These are phyloP conservation scores for Aureobasidium subglaciale DNA, from an alignment of 2,329 filamentous ascomycete species.

Conservation along the genomic window DNA sequence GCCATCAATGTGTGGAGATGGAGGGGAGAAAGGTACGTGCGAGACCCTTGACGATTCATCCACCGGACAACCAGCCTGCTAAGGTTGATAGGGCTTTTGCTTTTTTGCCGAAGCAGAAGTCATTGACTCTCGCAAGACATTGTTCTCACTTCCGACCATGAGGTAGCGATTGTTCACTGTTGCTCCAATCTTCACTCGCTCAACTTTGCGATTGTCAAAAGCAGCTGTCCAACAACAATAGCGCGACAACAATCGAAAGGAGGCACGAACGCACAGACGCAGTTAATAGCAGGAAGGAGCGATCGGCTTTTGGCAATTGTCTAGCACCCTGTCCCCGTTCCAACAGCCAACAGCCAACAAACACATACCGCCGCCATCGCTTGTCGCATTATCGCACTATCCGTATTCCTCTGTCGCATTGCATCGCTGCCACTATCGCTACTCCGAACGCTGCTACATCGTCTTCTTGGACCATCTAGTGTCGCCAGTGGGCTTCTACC, in stretches of 20 bases:
- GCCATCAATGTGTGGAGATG: background rate
- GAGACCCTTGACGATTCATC: conserved; percentile 10
- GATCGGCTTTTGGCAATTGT: background rate
- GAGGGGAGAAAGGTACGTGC: background rate
- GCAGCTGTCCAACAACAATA: conserved; percentile 4
- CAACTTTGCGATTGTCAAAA: background rate
- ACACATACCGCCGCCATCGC: conserved; percentile 1
- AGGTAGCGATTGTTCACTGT: background rate
- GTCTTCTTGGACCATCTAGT: background rate
- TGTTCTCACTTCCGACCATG: background rate
- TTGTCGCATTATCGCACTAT: background rate
- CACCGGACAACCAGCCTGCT: conserved; percentile 2
- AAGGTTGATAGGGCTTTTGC: background rate
- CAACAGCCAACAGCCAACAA: conserved; percentile 15
- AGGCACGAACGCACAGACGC: background rate
- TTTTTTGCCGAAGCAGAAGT: background rate
- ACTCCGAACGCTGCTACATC: background rate
- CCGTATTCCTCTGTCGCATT: background rate
- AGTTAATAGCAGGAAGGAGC: background rate
- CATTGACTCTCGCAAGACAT: background rate
- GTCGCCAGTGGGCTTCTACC: background rate
- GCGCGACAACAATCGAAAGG: background rate
- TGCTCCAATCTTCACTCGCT: background rate
- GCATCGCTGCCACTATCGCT: background rate
- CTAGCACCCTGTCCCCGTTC: background rate